Evolutionary conservation across 805 yeast species (phyloP), one percentile per base, ranked within the genome.

Genomic region (Zygosaccharomyces gambellarensis): DNA sequence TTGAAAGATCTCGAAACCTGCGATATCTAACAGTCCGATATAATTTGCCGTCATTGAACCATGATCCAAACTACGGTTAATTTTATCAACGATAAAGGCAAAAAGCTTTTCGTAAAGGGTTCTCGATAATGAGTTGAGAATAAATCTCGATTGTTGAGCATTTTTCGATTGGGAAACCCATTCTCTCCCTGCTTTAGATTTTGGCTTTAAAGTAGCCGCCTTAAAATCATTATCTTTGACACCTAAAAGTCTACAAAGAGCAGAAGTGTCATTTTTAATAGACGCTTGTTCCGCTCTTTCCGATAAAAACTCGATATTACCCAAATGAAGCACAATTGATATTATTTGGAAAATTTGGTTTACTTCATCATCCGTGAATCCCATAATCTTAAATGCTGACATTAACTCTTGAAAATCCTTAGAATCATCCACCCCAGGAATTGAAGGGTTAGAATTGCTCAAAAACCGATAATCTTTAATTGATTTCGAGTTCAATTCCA

Each of bases 1-100:
- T 57, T 87, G 87, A 68, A 94, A 94, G 63, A 94, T 97, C 71
- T 94, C 99, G 67, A 94, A 94, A 9, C 99, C 99, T 52, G 95
- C 95, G 60, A 94, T 94, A 82, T 94, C 99, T 59, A 94, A 76
- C 19, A 94, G 95, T 54, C 99, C 99, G 61, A 94, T 94, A 57
- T 84, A 92, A 47, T 80, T 76, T 21, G 71, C 68, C 3, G 74
- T 67, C 47, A 65, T 60, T 3, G 72, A 67, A 6, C 72, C 69
- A 40, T 70, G 76, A 53, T 76, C 77, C 9, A 94, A 76, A 45
- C 80, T 85, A 3, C 73, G 73, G 64, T 94, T 95, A 58, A 94
- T 87, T 47, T 80, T 77, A 47, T 76, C 76, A 10, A 94, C 95
- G 34, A 94, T 76, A 60, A 73, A 81, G 44, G 85, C 85, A 71